These are phyloP conservation scores for Sphaerobolus stellatus DNA, from an alignment of 1,284 basidiomycete species.

Conservation along the genomic window DNA sequence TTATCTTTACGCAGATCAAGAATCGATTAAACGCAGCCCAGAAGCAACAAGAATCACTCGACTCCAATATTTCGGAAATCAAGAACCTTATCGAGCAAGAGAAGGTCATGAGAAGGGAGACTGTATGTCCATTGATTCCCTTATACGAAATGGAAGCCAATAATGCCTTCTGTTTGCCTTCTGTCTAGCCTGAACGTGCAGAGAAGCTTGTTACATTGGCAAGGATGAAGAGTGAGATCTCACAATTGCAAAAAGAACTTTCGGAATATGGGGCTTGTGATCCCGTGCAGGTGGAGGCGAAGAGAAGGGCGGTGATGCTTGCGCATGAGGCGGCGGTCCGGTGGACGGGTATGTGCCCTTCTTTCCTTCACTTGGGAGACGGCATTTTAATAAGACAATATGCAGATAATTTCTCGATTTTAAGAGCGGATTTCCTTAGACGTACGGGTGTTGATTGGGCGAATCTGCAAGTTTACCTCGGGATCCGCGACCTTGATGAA, in stretches of 20 bases:
- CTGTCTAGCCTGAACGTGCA: conserved; percentile 53
- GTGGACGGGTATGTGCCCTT: conserved; percentile 72
- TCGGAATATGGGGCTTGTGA: conserved; percentile 79
- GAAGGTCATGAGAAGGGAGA: conserved; percentile 58
- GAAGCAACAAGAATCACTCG: conserved; percentile 48
- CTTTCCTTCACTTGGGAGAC: neutral
- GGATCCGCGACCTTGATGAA: conserved; percentile 53
- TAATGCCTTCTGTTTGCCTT: neutral
- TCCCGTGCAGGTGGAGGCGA: conserved; percentile 75
- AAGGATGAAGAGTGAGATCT: conserved; percentile 52
- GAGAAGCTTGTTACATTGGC: conserved; percentile 50
- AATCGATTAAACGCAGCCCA: conserved; percentile 56
- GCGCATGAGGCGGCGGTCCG: conserved; percentile 78
- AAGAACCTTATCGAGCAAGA: conserved; percentile 50
- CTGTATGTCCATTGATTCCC: conserved; percentile 44
- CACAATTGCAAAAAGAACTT: conserved; percentile 65
- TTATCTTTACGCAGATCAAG: conserved; percentile 49
- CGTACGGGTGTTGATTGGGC: conserved; percentile 55
- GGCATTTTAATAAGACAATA: neutral
- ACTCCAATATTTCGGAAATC: conserved; percentile 24
- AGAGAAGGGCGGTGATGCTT: conserved; percentile 63
- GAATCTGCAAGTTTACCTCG: conserved; percentile 64
- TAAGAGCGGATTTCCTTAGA: conserved; percentile 63
- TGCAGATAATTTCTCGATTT: conserved; percentile 60
- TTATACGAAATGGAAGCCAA: neutral